Base-by-base conservation (phyloP, 768 basidiomycete genomes). In the Tricholoma sp. region DNA sequence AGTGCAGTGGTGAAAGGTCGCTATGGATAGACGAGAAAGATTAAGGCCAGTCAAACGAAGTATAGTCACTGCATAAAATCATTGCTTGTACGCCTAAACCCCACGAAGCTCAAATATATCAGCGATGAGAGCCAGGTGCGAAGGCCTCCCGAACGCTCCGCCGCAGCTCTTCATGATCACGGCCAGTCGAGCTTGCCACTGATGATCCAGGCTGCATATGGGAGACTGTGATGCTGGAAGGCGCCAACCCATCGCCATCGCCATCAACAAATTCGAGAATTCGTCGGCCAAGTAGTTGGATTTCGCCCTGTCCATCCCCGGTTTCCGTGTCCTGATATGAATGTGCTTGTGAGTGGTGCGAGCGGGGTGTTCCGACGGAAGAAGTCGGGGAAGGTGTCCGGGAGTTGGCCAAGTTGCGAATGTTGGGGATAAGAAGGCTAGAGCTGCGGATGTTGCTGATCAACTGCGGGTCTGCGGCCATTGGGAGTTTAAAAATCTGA, bases 391-490 rank as follows among this genome's bases (percentile, higher is more conserved):
- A 85, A 12, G 82, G 82, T 29, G 86, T 78, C 34, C 82, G 85
- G 28, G 87, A 89, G 58, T 75, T 78, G 5, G 94, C 85, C 20
- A 98, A 83, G 62, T 85, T 84, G 51, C 88, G 88, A 60, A 98
- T 95, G 54, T 91, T 90, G 17, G 94, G 86, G 45, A 92, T 82
- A 58, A 98, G 77, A 54, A 91, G 75, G 56, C 74, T 80, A 4
- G 96, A 98, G 54, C 74, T 82, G 55, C 93, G 91, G 70, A 98
- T 94, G 74, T 91, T 95, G 72, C 84, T 89, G 57, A 89, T 89
- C 41, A 98, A 76, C 67, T 91, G 88, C 17, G 90, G 88, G 70
- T 98, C 94, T 91, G 66, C 11, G 54, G 41, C 32, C 32, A 32
- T 34, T 55, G 11, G 28, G 36, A 55, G 13, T 51, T 31, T 24